phyloP scores from a whole-genome alignment of 176 grass and related monocot genomes.

The Saccharum officinarum region DNA sequence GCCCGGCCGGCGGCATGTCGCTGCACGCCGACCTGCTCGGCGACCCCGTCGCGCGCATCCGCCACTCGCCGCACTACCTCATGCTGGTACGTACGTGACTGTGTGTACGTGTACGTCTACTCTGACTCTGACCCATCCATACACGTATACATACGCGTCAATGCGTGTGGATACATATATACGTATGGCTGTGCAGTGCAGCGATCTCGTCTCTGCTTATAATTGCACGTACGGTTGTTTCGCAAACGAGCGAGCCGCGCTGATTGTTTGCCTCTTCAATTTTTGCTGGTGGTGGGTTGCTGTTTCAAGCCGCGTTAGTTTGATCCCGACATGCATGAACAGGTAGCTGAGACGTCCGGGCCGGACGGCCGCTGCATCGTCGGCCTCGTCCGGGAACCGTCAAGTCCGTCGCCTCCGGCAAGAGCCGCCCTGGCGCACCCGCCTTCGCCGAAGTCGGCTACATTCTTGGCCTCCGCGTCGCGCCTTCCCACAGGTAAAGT shows the following conservation, averaged over 20 bases:
- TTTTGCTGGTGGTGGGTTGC: not conserved
- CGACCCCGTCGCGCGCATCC: constrained; percentile 72
- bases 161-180: not conserved
- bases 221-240: not conserved
- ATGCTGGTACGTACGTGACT: constrained; percentile 59
- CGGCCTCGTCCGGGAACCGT: constrained; percentile 75
- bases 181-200: not conserved
- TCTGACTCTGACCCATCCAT: not conserved
- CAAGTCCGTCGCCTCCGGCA: constrained; percentile 73
- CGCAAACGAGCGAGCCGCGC: not conserved
- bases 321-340: constrained; percentile 31
- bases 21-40: constrained; percentile 86
- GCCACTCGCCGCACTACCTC: constrained; percentile 66
- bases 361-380: constrained; percentile 50
- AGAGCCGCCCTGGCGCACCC: constrained; percentile 14
- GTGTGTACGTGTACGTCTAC: not conserved
- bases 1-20: constrained; percentile 51
- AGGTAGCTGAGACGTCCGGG: constrained; percentile 80
- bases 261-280: not conserved
- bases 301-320: not conserved
- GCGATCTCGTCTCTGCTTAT: not conserved
- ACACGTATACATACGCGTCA: not conserved
- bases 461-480: constrained; percentile 80
- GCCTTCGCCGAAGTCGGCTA: constrained; percentile 57
- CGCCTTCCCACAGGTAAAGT: constrained; percentile 47